A percentile compares a stretch with the other conserved stretches of the same genome.
Conservation (phyloP, 2,329 filamentous ascomycete genomes). For the Clarireedia monteithiana region DNA sequence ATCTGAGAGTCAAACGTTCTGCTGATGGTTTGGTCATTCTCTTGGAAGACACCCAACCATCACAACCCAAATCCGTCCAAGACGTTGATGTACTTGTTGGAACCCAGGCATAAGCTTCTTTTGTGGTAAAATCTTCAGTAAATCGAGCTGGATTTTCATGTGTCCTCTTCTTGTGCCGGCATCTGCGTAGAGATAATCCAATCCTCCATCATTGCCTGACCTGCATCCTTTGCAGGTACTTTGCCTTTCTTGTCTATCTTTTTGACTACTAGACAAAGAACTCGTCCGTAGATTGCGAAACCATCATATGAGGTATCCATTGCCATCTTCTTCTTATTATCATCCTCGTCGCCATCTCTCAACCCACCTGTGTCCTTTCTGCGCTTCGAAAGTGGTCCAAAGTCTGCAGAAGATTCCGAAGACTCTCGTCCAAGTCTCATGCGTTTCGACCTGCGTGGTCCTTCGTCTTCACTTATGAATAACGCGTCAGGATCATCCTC, state of each 20-base stretch:
- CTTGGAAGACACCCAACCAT: too few relatives aligned
- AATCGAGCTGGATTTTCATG: not conserved
- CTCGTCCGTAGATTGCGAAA: constrained; percentile 90
- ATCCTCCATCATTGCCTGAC: constrained; percentile 72
- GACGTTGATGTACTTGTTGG: too few relatives aligned
- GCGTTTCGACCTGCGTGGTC: constrained; percentile 24
- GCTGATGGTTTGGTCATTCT: too few relatives aligned
- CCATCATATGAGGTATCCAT: constrained; percentile 88
- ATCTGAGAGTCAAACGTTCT: too few relatives aligned
- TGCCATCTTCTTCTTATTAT: constrained; percentile 86
- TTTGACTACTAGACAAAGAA: constrained; percentile 82
- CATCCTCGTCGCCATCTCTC: constrained; percentile 31
- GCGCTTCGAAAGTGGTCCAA: constrained; percentile 36
- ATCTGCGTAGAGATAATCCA: constrained; percentile 78
- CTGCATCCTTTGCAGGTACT: constrained; percentile 30
- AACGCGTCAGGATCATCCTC: constrained; percentile 24
- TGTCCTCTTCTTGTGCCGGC: constrained; percentile 26
- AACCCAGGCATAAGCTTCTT: too few relatives aligned
- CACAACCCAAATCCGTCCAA: too few relatives aligned
- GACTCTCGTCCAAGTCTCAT: constrained; percentile 24
- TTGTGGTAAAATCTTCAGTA: not conserved
- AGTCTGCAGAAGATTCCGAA: constrained; percentile 10
- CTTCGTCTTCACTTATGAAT: constrained; percentile 30
- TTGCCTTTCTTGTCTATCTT: constrained; percentile 52
- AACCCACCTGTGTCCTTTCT: constrained; percentile 32